Base-by-base conservation (phyloP, 192 early-diverging fungal species). In the Borealophlyctis nickersoniae region DNA sequence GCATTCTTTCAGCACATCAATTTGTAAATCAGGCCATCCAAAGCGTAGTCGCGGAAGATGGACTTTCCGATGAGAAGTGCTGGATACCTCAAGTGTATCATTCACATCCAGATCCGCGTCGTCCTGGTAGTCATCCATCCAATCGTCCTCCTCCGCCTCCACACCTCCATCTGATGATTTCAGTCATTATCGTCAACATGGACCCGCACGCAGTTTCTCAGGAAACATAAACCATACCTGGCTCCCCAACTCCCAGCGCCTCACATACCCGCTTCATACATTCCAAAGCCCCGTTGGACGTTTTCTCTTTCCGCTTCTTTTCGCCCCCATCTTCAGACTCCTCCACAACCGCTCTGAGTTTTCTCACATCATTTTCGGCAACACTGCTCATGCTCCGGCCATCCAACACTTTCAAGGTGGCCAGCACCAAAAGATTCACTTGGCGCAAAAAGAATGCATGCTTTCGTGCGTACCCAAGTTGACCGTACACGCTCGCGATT, bases 1-100 rank as follows among this genome's bases (percentile, higher is more conserved):
- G 36, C 86, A 87, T 73, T 92, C 88, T 49, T 86, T 83, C 22
- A 92, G 59, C 11, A 88, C 78, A 67, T 87, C 86, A 48, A 92
- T 88, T 66, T 91, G 91, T 30, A 93, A 65, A 30, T 81, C 79
- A 28, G 90, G 86, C 91, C 91, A 92, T 2, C 91, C 91, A 69
- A 73, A 81, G 4, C 75, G 31, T 24, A 71, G 24, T n/a, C 67
- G 50, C 22, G 50, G 55, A 4, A 11, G 65, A 31, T 60, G 49
- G 19, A 13, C 24, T 23, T n/a, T 62, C 49, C 24, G 52, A 70
- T n/a, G 28, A 35, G 45, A 29, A 48, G 14, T 26, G 64, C 23
- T 29, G 23, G 53, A 49, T 51, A 27, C n/a, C n/a, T 62, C 23
- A 35, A 30, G 30, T 34, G 34, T 32, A 24, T 61, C 35, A 0